These are phyloP conservation scores for Aphanomyces invadans DNA, from an alignment of 352 stramenopile species.

Conservation along the genomic window DNA sequence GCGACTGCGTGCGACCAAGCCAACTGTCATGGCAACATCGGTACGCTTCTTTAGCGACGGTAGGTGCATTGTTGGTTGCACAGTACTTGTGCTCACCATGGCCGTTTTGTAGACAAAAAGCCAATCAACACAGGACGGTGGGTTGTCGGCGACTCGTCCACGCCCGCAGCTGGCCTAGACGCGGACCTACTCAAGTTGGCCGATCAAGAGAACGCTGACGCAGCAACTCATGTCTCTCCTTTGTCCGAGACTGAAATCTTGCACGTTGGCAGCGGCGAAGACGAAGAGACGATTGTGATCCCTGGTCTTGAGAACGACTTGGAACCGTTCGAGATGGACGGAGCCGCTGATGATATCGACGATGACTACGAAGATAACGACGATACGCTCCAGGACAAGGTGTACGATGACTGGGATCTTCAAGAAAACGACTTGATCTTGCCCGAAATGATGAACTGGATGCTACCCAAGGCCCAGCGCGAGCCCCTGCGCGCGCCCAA, in stretches of 20 bases:
- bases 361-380: constrained; percentile 12
- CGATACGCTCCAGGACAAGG: background rate
- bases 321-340: background rate
- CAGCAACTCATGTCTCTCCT: background rate
- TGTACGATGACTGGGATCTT: constrained; percentile 14
- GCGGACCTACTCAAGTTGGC: background rate
- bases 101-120: background rate
- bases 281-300: background rate
- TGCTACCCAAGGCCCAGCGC: constrained; percentile 41
- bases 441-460: constrained; percentile 83
- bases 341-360: constrained; percentile 7
- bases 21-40: background rate
- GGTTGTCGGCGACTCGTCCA: background rate
- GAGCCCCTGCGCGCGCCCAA: background rate
- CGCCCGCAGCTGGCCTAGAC: background rate
- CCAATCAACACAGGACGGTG: constrained; percentile 2
- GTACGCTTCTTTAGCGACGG: constrained; percentile 5
- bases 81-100: background rate
- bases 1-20: background rate
- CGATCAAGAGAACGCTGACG: background rate
- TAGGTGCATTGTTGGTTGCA: background rate
- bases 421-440: constrained; percentile 10
- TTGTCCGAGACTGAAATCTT: background rate
- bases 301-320: background rate
- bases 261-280: background rate